Conservation (phyloP, 2,329 filamentous ascomycete genomes). For the Monosporascus sp. region DNA sequence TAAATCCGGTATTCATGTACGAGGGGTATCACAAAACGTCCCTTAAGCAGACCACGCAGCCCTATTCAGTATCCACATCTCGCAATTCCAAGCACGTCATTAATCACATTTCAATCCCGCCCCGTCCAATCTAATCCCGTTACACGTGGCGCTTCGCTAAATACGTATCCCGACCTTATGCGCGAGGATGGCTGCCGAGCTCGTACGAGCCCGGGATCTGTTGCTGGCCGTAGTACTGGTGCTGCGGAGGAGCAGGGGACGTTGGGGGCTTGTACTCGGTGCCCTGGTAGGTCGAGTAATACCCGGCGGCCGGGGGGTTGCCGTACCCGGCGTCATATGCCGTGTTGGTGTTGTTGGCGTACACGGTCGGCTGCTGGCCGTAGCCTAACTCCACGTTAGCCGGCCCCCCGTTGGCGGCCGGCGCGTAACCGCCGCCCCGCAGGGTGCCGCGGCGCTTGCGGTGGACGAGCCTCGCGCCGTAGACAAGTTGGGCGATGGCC, state of each 20-base stretch:
- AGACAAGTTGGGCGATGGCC: constrained; percentile 15
- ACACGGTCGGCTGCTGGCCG: not conserved
- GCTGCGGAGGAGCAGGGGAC: constrained; percentile 2
- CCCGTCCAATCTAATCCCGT: not conserved
- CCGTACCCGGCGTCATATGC: too few species aligned
- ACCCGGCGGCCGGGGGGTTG: not conserved
- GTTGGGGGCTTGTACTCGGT: constrained; percentile 15
- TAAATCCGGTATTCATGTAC: too few species aligned
- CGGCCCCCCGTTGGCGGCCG: constrained; percentile 4
- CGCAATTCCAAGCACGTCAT: too few species aligned
- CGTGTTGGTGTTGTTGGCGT: too few species aligned
- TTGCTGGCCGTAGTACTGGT: not conserved
- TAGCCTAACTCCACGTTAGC: constrained; percentile 4
- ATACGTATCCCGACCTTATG: not conserved
- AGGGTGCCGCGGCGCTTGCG: constrained; percentile 16
- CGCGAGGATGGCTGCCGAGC: not conserved
- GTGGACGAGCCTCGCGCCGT: constrained; percentile 18
- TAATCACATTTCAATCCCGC: too few species aligned
- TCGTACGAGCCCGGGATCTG: constrained; percentile 1
- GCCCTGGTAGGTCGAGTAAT: constrained; percentile 3
- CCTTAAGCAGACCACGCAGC: too few species aligned
- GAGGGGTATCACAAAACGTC: too few species aligned
- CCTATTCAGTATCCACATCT: too few species aligned
- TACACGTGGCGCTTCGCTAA: too few species aligned
- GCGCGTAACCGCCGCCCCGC: constrained; percentile 13